Base-by-base conservation (phyloP, 1,284 basidiomycete genomes). In the Heterobasidion annosum region DNA sequence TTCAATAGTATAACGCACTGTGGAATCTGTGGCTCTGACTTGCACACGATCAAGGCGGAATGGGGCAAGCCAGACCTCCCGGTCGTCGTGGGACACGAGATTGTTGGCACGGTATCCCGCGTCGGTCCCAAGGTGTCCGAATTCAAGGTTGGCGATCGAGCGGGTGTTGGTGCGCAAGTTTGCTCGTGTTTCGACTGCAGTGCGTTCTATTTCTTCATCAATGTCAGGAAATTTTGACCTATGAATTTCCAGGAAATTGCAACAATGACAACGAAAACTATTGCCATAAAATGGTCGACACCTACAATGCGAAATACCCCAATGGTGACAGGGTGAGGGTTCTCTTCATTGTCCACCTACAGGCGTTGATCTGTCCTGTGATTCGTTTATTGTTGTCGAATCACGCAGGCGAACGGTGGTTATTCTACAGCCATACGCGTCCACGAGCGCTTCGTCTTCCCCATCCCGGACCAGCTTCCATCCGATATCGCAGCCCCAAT, bases 371-470 rank as follows among this genome's bases (percentile, higher is more conserved):
- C 3, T 13, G 7, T 8, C 12, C 40, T 13, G 16, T 13, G 40
- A 43, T 7, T 13, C 13, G 40, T 6, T 8, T 6, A 16, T 43
- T 1, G 12, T 25, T 25, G 25, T 25, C 5, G 25, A 25, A 25
- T 25, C 3, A 3, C 4, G 37, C 10, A 40, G 37, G 37, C 75
- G 54, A 71, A 77, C 56, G 82, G 81, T 52, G 87, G 88, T 8
- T 88, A 86, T 70, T 75, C 81, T 4, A 83, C 81, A 35, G 78
- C 76, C 58, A 79, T 86, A 58, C 79, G 85, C 50, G 83, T 79
- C 0, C 78, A 86, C 60, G 74, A 86, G 62, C 77, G 75, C 57
- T 89, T 84, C 63, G 83, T 85, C 46, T 87, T 88, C 69, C 75
- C 78, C 13, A 79, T 91, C 52, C 86, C 87, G 0, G 78, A 85